Evolutionary conservation across 1,284 basidiomycete species (phyloP).

Genomic region (Cutaneotrichosporon sp.): DNA sequence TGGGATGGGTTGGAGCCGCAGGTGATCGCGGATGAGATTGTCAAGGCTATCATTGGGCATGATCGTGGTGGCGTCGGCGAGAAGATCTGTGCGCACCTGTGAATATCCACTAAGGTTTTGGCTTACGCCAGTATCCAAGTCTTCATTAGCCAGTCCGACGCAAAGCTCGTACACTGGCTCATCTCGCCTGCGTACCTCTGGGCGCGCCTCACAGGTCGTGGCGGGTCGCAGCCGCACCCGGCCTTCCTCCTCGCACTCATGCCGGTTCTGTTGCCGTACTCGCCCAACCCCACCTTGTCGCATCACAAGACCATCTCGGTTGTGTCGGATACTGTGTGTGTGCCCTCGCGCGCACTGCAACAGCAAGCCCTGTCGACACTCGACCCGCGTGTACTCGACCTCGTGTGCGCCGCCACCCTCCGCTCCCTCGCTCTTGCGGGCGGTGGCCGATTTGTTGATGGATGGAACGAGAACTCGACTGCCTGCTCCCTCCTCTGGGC

Average conservation of each 20-base stretch:
- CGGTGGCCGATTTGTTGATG: constrained; percentile 41
- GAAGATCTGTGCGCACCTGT: constrained; percentile 46
- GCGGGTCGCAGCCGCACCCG: constrained; percentile 36
- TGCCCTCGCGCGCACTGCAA: constrained; percentile 28
- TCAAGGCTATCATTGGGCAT: constrained; percentile 35
- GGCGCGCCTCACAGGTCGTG: constrained; percentile 27
- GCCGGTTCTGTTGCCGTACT: constrained; percentile 28
- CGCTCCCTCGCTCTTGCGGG: constrained; percentile 29
- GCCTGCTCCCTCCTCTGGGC: constrained; percentile 32
- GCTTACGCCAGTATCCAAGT: constrained; percentile 31
- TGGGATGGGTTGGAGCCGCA: constrained; percentile 40
- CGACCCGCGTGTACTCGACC: constrained; percentile 42
- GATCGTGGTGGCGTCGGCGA: constrained; percentile 39
- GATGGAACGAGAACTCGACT: constrained; percentile 36
- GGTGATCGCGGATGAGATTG: constrained; percentile 34
- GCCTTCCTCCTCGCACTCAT: constrained; percentile 38
- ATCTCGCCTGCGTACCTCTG: constrained; percentile 32
- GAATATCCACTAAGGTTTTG: constrained; percentile 17
- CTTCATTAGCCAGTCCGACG: constrained; percentile 25
- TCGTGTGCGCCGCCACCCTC: constrained; percentile 35
- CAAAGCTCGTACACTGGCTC: constrained; percentile 24
- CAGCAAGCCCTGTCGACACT: constrained; percentile 31
- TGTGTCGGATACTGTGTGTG: constrained; percentile 14
- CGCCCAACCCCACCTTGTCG: constrained; percentile 18
- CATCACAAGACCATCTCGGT: constrained; percentile 7